These are phyloP conservation scores for Reutealis trisperma DNA, from an alignment of 345 rosid species.

Conservation along the genomic window DNA sequence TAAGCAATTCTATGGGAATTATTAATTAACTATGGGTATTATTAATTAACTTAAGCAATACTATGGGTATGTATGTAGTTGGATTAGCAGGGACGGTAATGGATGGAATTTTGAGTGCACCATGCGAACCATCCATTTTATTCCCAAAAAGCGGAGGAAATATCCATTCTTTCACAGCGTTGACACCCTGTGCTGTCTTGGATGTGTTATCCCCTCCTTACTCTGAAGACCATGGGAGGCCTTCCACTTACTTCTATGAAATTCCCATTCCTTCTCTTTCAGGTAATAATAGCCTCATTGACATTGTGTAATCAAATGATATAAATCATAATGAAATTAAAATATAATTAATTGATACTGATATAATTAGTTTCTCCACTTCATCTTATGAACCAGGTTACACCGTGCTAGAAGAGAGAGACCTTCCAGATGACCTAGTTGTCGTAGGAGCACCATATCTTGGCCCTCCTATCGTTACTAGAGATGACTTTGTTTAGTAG, in stretches of 20 bases:
- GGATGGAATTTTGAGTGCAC: slow-evolving; percentile 33
- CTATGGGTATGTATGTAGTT: slow-evolving; percentile 20
- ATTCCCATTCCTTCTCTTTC: slow-evolving; percentile 39
- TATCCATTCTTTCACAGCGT: slow-evolving; percentile 49
- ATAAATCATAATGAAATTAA: no score
- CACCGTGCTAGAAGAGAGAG: slow-evolving; percentile 37
- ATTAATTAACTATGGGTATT: no score
- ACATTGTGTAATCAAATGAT: no score
- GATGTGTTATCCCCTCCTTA: slow-evolving; percentile 57
- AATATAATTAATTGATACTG: no score
- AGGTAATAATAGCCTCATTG: slow-evolving; percentile 24
- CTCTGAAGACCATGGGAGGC: slow-evolving; percentile 44
- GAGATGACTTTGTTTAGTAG: not conserved
- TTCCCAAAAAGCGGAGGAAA: slow-evolving; percentile 55
- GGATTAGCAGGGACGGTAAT: slow-evolving; percentile 40
- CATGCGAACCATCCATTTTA: slow-evolving; percentile 35
- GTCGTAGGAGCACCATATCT: slow-evolving; percentile 41
- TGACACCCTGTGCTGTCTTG: slow-evolving; percentile 53
- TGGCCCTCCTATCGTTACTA: not conserved
- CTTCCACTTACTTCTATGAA: slow-evolving; percentile 45
- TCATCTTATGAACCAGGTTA: slow-evolving; percentile 29
- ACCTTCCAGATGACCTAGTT: slow-evolving; percentile 35
- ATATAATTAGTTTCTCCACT: no score
- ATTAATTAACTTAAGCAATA: no score
- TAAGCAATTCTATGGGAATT: no score